A percentile compares a stretch with the other conserved stretches of the same genome.
These are phyloP conservation scores for Eucalyptus tenuipes DNA, from an alignment of 345 rosid species.

Conservation along the genomic window DNA sequence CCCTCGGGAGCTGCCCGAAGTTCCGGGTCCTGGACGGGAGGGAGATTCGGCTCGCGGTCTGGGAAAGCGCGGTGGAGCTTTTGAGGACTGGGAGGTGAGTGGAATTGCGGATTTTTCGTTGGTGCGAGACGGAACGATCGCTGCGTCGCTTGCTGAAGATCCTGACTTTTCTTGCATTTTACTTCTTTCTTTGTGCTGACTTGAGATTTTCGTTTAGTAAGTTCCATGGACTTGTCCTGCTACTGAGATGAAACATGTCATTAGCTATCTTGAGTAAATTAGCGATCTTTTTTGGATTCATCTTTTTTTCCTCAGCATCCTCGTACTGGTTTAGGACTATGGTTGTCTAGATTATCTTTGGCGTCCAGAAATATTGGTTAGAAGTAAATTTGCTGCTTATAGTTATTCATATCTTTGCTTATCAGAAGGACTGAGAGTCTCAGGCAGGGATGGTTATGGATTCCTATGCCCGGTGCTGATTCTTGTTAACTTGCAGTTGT, in stretches of 20 bases:
- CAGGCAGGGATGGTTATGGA: neutral
- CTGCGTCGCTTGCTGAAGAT: neutral
- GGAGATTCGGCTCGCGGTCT: constrained; percentile 50
- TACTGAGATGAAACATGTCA: neutral
- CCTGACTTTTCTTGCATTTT: neutral
- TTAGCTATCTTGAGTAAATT: neutral
- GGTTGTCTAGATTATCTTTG: neutral
- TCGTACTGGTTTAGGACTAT: neutral
- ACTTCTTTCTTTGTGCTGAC: neutral
- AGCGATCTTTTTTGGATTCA: neutral
- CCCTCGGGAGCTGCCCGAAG: constrained; percentile 94
- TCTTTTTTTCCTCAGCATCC: neutral
- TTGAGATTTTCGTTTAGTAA: neutral
- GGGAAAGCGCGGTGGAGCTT: constrained; percentile 63
- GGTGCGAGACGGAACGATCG: neutral
- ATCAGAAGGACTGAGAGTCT: neutral
- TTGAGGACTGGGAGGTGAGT: constrained; percentile 48
- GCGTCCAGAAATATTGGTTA: neutral
- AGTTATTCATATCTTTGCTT: neutral
- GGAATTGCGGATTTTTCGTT: neutral
- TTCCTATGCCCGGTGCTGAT: neutral
- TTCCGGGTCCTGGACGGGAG: constrained; percentile 58
- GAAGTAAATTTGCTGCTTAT: neutral
- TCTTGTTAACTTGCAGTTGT: neutral
- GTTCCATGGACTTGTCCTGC: neutral